Evolutionary conservation across 1,284 basidiomycete genomes (phyloP).

Genomic region (Puccinia novopanici): DNA sequence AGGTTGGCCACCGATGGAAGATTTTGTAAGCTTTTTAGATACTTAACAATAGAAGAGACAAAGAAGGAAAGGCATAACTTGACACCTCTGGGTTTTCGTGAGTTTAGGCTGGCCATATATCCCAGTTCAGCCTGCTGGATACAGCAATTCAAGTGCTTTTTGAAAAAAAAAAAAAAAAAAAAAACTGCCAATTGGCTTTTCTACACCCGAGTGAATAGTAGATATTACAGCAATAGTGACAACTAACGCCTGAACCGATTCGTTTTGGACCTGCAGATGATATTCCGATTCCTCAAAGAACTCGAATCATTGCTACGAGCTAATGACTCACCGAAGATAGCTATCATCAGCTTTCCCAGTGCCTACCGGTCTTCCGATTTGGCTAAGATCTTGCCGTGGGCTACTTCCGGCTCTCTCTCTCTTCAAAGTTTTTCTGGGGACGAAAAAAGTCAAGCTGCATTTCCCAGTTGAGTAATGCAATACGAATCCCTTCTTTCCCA

Average conservation of each 20-base stretch:
- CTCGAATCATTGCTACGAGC: conserved; percentile 26
- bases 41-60: not conserved
- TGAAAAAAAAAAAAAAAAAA: too few species aligned
- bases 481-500: not conserved
- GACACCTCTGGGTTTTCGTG: not conserved
- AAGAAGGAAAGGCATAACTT: too few species aligned
- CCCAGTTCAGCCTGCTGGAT: not conserved
- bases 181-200: too few species aligned
- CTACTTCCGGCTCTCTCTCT: conserved; percentile 17
- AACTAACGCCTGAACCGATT: not conserved
- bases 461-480: conserved; percentile 40
- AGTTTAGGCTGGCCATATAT: not conserved
- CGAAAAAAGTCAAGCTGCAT: conserved; percentile 43
- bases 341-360: conserved; percentile 39
- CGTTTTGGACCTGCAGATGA: conserved; percentile 14
- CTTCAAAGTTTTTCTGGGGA: conserved; percentile 48
- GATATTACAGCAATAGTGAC: not conserved
- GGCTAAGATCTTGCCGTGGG: conserved; percentile 35
- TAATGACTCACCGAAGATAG: not conserved
- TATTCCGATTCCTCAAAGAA: conserved; percentile 34
- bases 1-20: conserved; percentile 32
- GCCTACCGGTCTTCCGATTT: conserved; percentile 17
- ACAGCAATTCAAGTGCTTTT: not conserved
- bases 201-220: not conserved
- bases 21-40: conserved; percentile 13